Base-by-base conservation (phyloP, 257 asterid species). In the Paraleonurus japonicus region DNA sequence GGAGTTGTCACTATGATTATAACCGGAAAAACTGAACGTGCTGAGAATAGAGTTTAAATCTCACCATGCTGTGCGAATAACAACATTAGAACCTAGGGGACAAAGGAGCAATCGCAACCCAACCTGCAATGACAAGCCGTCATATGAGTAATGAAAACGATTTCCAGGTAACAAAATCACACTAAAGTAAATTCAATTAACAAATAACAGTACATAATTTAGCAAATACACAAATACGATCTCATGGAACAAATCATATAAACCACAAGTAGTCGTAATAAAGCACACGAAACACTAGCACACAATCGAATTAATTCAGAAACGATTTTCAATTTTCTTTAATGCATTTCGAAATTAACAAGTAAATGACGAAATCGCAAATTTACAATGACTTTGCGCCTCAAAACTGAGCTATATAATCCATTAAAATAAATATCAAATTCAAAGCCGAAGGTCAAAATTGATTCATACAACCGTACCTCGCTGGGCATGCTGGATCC, bases 11-110 rank as follows among this genome's bases (percentile, higher is more conserved):
- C 10, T 17, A 17, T 55, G 23, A 2, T 43, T 20, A 58, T 24
- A 66, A 45, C 61, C 5, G n/a, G 7, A 3, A 60, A 48, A 23
- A 32, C 6, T 13, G 1, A 59, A 51, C 17, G 17, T 10, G 32
- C 28, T 20, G 28, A 58, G 22, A 61, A 60, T 7, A 43, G 33
- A 61, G 43, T 20, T 47, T 30, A 65, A 70, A 75, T 30, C 90
- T 89, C 83, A 94, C 99, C 97, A 89, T 3, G 99, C 96, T 32
- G 96, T 86, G 26, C 92, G 90, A 67, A 85, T 58, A 54, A 94
- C 92, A 35, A 94, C 76, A 78, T 94, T 89, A 59, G 97, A 83
- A 45, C 89, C 82, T 74, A 94, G 78, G 7, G 99, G 97, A 48
- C 71, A 79, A 57, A 94, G 95, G 69, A 89, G 92, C 63, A 91